phyloP scores from a whole-genome alignment of 176 grass and related monocot genomes.

The Cymbopogon citratus region DNA sequence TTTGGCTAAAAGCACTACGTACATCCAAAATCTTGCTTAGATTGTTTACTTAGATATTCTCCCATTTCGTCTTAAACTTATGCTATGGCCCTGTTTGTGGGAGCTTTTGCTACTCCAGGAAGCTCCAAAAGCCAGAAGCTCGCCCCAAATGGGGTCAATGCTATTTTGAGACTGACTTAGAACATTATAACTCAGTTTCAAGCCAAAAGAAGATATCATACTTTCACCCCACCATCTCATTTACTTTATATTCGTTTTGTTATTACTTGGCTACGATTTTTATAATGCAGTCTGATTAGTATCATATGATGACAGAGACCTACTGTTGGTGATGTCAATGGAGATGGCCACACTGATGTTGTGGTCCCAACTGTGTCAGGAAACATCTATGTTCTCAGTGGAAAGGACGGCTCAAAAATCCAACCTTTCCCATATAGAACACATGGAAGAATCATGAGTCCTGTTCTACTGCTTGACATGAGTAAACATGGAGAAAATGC shows the following conservation, averaged over 20 bases:
- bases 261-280: background rate
- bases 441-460: conserved; percentile 91
- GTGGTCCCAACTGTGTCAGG: conserved; percentile 81
- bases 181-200: conserved; percentile 17
- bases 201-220: background rate
- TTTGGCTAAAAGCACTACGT: conserved; percentile 22
- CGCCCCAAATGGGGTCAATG: background rate
- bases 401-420: conserved; percentile 75
- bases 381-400: conserved; percentile 93
- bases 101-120: background rate
- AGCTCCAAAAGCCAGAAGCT: background rate
- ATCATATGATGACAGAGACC: conserved; percentile 65
- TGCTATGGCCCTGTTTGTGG: background rate
- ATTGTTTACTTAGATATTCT: conserved; percentile 2
- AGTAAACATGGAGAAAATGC: conserved; percentile 48
- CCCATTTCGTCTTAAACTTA: conserved; percentile 8
- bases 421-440: conserved; percentile 77
- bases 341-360: conserved; percentile 79
- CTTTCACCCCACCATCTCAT: conserved; percentile 5
- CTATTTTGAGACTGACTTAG: background rate
- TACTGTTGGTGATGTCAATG: conserved; percentile 88
- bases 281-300: conserved; percentile 28
- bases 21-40: background rate
- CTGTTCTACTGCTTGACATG: conserved; percentile 74
- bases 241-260: background rate